Conservation (phyloP, 805 yeast genomes). For the Candida germanica region DNA sequence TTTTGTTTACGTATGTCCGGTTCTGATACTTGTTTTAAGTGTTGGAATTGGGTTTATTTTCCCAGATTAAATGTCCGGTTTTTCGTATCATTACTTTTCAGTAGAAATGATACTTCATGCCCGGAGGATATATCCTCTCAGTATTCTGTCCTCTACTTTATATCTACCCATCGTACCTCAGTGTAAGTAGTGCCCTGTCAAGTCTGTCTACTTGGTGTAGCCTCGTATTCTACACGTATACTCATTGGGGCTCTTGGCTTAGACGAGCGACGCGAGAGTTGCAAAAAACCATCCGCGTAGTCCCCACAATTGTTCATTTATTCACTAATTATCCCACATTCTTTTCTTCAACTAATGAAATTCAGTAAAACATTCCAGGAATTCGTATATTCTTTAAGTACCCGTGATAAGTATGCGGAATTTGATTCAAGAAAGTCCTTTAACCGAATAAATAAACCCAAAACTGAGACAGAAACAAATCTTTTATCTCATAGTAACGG, state of each 20-base stretch:
- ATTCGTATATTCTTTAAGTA: conserved; percentile 59
- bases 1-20: conserved; percentile 7
- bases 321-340: too few relatives aligned
- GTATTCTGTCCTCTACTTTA: neutral
- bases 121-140: conserved; percentile 41
- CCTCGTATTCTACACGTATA: too few relatives aligned
- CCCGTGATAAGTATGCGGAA: conserved; percentile 70
- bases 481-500: conserved; percentile 17
- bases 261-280: too few relatives aligned
- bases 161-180: neutral
- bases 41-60: conserved; percentile 12
- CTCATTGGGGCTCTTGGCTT: too few relatives aligned
- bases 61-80: conserved; percentile 46
- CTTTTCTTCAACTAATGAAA: conserved; percentile 17
- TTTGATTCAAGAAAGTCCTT: conserved; percentile 50
- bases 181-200: too few relatives aligned
- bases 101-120: conserved; percentile 48
- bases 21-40: conserved; percentile 10
- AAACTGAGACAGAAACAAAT: conserved; percentile 27
- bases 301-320: too few relatives aligned
- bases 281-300: too few relatives aligned
- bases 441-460: conserved; percentile 40
- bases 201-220: too few relatives aligned
- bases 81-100: conserved; percentile 41
- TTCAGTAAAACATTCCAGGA: conserved; percentile 47